Conservation (phyloP, 2,329 filamentous ascomycete species). For the Alternaria brassicicola region DNA sequence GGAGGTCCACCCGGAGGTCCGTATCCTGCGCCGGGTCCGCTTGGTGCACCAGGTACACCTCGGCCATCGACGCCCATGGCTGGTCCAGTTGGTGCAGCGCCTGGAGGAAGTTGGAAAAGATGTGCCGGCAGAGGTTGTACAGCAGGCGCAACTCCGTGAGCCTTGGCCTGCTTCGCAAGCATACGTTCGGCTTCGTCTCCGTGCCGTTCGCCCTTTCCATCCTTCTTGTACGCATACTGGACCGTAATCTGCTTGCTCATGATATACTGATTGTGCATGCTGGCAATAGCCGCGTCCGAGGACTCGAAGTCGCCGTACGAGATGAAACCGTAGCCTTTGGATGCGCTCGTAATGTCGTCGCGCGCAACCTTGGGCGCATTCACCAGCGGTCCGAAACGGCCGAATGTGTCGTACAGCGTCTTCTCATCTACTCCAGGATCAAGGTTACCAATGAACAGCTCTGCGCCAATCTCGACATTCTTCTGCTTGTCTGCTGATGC, state of each 20-base stretch:
- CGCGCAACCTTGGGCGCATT: slow-evolving; percentile 84
- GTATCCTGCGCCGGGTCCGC: slow-evolving; percentile 46
- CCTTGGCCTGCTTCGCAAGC: slow-evolving; percentile 89
- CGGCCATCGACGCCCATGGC: slow-evolving; percentile 47
- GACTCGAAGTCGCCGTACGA: slow-evolving; percentile 93
- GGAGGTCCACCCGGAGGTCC: slow-evolving; percentile 51
- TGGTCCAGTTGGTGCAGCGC: slow-evolving; percentile 39
- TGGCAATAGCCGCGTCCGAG: slow-evolving; percentile 86
- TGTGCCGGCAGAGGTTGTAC: slow-evolving; percentile 76
- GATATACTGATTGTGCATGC: slow-evolving; percentile 95
- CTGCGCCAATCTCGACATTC: slow-evolving; percentile 89
- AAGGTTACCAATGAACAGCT: slow-evolving; percentile 95
- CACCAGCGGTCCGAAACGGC: slow-evolving; percentile 85
- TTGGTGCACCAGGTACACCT: slow-evolving; percentile 47
- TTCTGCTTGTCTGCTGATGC: slow-evolving; percentile 92
- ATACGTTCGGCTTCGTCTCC: slow-evolving; percentile 92
- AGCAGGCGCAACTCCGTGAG: slow-evolving; percentile 87
- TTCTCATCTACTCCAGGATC: slow-evolving; percentile 95
- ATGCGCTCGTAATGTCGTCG: slow-evolving; percentile 80
- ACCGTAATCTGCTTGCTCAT: slow-evolving; percentile 97
- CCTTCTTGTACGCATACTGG: slow-evolving; percentile 99
- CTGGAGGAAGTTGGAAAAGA: slow-evolving; percentile 61
- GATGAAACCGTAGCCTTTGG: slow-evolving; percentile 96
- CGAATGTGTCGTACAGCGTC: slow-evolving; percentile 93
- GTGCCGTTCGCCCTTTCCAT: slow-evolving; percentile 94